These are phyloP conservation scores for Globisporangium yorkense DNA, from an alignment of 352 stramenopile genomes.

Conservation along the genomic window DNA sequence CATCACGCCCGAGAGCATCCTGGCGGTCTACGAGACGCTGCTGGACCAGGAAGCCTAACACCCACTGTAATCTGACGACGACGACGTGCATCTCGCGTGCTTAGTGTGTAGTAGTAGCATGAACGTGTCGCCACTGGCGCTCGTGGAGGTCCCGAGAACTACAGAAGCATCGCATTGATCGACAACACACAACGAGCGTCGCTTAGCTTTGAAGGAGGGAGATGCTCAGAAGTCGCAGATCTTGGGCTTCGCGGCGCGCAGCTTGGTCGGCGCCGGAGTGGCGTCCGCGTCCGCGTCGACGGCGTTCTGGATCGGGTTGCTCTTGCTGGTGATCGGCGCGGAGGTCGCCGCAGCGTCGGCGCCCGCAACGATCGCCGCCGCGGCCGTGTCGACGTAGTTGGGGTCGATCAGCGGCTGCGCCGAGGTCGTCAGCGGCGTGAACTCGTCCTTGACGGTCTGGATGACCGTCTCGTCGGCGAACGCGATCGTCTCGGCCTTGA, in stretches of 20 bases:
- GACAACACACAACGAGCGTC: background rate
- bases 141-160: too few relatives aligned
- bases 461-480: slow-evolving; percentile 38
- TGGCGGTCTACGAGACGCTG: slow-evolving; percentile 74
- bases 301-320: slow-evolving; percentile 1
- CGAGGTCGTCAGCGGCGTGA: slow-evolving; percentile 13
- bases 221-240: slow-evolving; percentile 14
- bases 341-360: slow-evolving; percentile 7
- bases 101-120: too few relatives aligned
- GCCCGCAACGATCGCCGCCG: slow-evolving; percentile 1
- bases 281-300: background rate
- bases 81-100: too few relatives aligned
- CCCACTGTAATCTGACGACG: background rate
- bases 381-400: slow-evolving; percentile 22
- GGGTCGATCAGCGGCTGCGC: slow-evolving; percentile 18
- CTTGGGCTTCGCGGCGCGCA: slow-evolving; percentile 5
- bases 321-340: background rate
- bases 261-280: slow-evolving; percentile 1
- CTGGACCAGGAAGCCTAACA: slow-evolving; percentile 19
- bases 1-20: slow-evolving; percentile 91
- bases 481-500: slow-evolving; percentile 27
- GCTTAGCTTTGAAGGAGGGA: too few relatives aligned
- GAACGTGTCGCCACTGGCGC: too few relatives aligned
- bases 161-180: background rate
- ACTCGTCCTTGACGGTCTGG: slow-evolving; percentile 18